Base-by-base conservation (phyloP, 2,329 filamentous ascomycete genomes). In the Chaetomiaceae sp. region DNA sequence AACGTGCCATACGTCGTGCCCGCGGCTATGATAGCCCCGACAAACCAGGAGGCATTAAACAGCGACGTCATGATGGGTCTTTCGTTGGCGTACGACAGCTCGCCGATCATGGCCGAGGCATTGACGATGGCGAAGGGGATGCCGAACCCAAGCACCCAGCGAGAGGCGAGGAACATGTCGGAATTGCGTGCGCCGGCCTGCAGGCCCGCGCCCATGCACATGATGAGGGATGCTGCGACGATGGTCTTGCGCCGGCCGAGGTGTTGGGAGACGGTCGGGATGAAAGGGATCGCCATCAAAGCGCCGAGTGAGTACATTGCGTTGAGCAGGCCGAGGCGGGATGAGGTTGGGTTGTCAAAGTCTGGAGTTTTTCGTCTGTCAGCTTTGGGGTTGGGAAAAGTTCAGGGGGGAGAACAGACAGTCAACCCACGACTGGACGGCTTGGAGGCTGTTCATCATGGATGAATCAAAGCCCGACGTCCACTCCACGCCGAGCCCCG, bases 381-480 rank as follows among this genome's bases (percentile, higher is more conserved):
- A 5, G 3, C 27, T 44, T 9, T 22, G 7, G 14, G 2, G 15
- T 33, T 17, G 12, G 12, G 29, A 38, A 11, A 23, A 22, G 4
- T 14, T 17, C 11, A 9, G n/a, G 27, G 3, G 29, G 45, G 47
- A 9, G n/a, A 27, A 39, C 62, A 17, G 52, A 72, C 69, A 73
- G 25, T 65, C 62, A 20, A 66, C 64, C 71, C 71, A 74, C 6
- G 69, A 66, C 22, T 66, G 50, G 11, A 74, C 71, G 12, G 70
- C 69, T 43, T 74, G 71, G 1, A 75, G 61, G 33, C 65, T 68
- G 61, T 74, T 75, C 71, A 74, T 73, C 69, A 74, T 74, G 20
- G 71, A 73, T 2, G 66, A 70, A 57, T 73, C 69, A 45, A 72
- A 73, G 1, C 70, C 71, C 0, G 69, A 71, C 0, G 76, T 79